Base-by-base conservation (phyloP, 306 rosid genomes). In the Carpinus viminea region DNA sequence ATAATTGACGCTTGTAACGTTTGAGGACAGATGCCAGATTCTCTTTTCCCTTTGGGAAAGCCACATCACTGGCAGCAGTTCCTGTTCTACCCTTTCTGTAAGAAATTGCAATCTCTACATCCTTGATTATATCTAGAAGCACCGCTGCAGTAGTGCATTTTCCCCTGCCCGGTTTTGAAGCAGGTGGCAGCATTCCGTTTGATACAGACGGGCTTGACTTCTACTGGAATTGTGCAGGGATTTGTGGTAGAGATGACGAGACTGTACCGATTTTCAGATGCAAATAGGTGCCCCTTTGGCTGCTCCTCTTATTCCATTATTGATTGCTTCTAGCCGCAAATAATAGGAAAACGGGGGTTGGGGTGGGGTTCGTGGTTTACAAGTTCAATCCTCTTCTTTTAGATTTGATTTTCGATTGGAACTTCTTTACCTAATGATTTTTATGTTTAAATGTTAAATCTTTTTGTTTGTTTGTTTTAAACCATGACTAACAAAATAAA, bases 1-100 rank as follows among this genome's bases (percentile, higher is more conserved):
- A 85, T 77, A 96, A 81, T 48, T 96, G 85, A 2, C 97, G 92
- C 88, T 87, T 93, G 86, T 93, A 96, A 50, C 99, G 93, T 85
- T 96, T 96, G 78, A 96, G 97, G 73, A 96, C 99, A 24, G 99
- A 91, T 0, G 94, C 91, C 78, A 96, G 79, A 81, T 93, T 96
- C 71, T 90, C 93, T 82, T 91, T 96, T 62, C 98, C 99, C 85
- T n/a, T 89, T 0, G 99, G 99, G 85, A 93, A 93, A 53, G 99
- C 99, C 48, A 95, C 98, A 18, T 93, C 98, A 12, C 99, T 98
- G 0, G 98, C 99, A 20, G 93, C 96, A 18, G 99, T 96, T 60
- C 99, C 97, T 0, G 91, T 86, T n/a, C 97, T 92, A 53, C 99
- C 99, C 87, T 87, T 93, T 38, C 99, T 73, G 84, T 77, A 81